Evolutionary conservation across 768 basidiomycete species (phyloP).

Genomic region (Mycena vulgaris): DNA sequence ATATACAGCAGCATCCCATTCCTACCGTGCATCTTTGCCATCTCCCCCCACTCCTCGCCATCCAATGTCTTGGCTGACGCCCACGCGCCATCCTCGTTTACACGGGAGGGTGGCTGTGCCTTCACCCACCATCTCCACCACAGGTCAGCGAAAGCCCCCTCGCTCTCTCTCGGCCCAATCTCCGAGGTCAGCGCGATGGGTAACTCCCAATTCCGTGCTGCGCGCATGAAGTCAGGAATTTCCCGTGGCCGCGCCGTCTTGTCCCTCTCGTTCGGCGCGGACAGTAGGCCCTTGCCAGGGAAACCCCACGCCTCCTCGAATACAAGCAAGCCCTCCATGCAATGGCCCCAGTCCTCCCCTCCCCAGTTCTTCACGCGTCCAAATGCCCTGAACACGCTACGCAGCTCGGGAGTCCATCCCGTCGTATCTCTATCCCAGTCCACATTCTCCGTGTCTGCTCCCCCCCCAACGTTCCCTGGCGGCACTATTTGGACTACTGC

Average conservation of each 20-base stretch:
- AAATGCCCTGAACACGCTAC: background rate
- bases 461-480: background rate
- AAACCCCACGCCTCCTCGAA: background rate
- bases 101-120: background rate
- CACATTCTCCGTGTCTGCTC: background rate
- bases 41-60: background rate
- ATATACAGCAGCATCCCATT: constrained; percentile 19
- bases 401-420: background rate
- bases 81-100: background rate
- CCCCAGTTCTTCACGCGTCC: constrained; percentile 3
- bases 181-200: background rate
- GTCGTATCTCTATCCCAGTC: too few species aligned
- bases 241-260: background rate
- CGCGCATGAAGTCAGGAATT: background rate
- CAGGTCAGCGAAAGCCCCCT: background rate
- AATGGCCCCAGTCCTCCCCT: background rate
- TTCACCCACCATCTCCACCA: constrained; percentile 19
- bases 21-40: background rate
- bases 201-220: background rate
- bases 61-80: background rate
- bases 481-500: too few species aligned
- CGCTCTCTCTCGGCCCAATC: background rate
- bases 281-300: background rate
- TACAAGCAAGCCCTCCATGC: background rate
- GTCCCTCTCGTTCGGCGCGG: background rate